Conservation (phyloP, 768 basidiomycete genomes). For the Dioszegia aurantiaca region DNA sequence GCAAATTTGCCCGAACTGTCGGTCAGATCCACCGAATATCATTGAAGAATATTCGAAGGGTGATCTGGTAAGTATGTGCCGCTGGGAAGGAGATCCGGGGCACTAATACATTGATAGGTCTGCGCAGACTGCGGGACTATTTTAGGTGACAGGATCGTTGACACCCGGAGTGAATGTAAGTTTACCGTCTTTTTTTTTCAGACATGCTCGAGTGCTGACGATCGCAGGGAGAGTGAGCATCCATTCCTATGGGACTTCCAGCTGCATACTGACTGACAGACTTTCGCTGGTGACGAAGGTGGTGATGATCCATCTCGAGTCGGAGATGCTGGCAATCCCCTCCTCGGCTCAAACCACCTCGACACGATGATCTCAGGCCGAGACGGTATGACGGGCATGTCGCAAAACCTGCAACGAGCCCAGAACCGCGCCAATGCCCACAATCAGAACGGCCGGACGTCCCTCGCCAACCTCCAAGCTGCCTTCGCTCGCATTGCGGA, state of each 20-base stretch:
- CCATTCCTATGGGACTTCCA: background rate
- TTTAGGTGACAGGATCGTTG: conserved; percentile 91
- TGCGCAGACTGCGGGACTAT: conserved; percentile 64
- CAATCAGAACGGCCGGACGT: conserved; percentile 55
- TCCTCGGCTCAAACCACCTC: conserved; percentile 92
- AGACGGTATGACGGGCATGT: conserved; percentile 89
- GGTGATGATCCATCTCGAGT: conserved; percentile 99
- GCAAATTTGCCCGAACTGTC: conserved; percentile 88
- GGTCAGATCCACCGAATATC: conserved; percentile 88
- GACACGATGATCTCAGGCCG: conserved; percentile 93
- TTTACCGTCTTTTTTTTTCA: too few species aligned
- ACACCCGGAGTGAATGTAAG: conserved; percentile 90
- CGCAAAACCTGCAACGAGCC: conserved; percentile 87
- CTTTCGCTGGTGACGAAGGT: conserved; percentile 98
- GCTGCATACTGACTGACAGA: conserved; percentile 57
- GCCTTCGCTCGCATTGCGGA: conserved; percentile 87
- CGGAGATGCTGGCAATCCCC: conserved; percentile 88
- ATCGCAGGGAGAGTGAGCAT: conserved; percentile 34
- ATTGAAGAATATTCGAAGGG: conserved; percentile 97
- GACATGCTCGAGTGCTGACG: background rate
- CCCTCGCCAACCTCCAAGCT: conserved; percentile 62
- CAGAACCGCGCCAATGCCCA: conserved; percentile 63
- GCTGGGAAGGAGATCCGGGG: conserved; percentile 24
- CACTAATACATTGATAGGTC: conserved; percentile 28
- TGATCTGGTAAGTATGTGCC: conserved; percentile 90